Conservation (phyloP, 345 rosid genomes). For the Firmiana major region DNA sequence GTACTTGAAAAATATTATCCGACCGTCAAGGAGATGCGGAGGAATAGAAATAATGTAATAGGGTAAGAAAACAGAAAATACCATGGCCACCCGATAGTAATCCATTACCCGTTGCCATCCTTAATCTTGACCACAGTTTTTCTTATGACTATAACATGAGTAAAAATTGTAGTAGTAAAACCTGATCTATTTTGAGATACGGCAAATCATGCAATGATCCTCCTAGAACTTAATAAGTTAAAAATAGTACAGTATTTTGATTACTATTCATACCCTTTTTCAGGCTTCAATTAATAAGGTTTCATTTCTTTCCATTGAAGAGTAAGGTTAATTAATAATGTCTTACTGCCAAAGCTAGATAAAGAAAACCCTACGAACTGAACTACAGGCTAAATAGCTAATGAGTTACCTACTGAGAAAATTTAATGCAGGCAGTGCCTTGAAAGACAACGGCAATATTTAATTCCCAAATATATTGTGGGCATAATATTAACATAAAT, state of each 20-base stretch:
- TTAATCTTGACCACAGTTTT: background rate
- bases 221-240: background rate
- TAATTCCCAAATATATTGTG: background rate
- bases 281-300: background rate
- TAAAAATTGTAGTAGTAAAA: too few relatives aligned
- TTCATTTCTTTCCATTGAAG: background rate
- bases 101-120: too few relatives aligned
- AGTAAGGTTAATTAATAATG: background rate
- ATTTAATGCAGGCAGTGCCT: conserved; percentile 15
- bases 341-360: background rate
- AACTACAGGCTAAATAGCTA: background rate
- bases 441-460: too few relatives aligned
- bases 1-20: too few relatives aligned
- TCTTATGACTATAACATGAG: too few relatives aligned
- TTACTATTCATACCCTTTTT: background rate
- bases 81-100: too few relatives aligned
- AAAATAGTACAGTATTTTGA: background rate
- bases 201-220: background rate
- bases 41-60: too few relatives aligned
- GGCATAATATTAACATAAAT: background rate
- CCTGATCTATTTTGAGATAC: too few relatives aligned
- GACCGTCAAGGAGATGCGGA: too few relatives aligned
- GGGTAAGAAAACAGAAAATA: too few relatives aligned
- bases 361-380: background rate
- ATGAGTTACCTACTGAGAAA: background rate